Conservation (phyloP, 148 eudicot species). For the Nepenthes gracilis region DNA sequence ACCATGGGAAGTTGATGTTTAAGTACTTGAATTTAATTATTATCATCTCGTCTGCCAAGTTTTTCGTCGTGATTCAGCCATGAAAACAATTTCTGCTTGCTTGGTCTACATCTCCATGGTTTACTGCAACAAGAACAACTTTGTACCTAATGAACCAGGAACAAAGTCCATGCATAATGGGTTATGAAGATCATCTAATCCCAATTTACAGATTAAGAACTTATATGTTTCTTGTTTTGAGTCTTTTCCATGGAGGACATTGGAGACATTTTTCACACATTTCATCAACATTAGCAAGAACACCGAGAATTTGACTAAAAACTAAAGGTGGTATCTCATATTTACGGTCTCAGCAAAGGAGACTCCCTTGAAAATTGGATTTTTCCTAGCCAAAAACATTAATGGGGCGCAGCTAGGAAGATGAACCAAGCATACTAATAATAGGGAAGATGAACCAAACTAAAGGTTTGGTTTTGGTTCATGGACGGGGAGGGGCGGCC, state of each 20-base stretch:
- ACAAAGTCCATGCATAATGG: constrained; percentile 19
- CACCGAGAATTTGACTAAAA: constrained; percentile 40
- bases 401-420: too few species aligned
- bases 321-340: constrained; percentile 39
- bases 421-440: too few species aligned
- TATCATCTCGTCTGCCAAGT: constrained; percentile 6
- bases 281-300: constrained; percentile 47
- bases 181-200: constrained; percentile 33
- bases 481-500: too few species aligned
- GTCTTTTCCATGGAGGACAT: too few species aligned
- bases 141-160: constrained; percentile 24
- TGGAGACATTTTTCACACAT: too few species aligned
- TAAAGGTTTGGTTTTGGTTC: too few species aligned
- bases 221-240: constrained; percentile 34
- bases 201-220: constrained; percentile 37
- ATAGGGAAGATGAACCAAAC: too few species aligned
- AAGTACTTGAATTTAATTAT: not conserved
- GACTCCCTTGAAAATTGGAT: constrained; percentile 19
- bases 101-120: constrained; percentile 40
- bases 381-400: constrained; percentile 33
- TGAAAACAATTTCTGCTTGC: constrained; percentile 35
- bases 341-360: constrained; percentile 43
- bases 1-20: not conserved
- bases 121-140: constrained; percentile 60
- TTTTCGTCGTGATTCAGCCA: not conserved